phyloP scores from a whole-genome alignment of 352 stramenopile species.

The Phytophthora brassicae region DNA sequence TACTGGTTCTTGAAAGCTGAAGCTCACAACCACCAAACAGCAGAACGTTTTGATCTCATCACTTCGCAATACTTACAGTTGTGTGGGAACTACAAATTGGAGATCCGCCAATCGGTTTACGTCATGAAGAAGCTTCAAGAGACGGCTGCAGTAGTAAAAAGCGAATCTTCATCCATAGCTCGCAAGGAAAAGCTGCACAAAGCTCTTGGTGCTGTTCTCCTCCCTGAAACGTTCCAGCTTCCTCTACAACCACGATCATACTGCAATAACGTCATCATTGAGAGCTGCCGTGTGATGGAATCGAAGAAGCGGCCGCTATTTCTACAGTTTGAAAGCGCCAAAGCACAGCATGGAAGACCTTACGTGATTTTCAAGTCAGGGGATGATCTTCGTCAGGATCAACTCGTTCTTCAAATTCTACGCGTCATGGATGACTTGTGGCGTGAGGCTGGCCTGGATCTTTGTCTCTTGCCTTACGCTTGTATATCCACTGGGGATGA shows the following conservation, averaged over 20 bases:
- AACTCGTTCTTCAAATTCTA: constrained; percentile 92
- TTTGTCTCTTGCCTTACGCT: constrained; percentile 85
- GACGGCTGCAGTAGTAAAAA: constrained; percentile 71
- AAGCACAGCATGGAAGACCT: constrained; percentile 54
- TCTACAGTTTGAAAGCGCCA: constrained; percentile 81
- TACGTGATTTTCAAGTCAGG: constrained; percentile 93
- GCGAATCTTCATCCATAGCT: constrained; percentile 36
- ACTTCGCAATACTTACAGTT: constrained; percentile 84
- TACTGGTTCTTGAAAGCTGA: constrained; percentile 87
- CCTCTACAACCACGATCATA: constrained; percentile 85
- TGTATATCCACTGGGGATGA: constrained; percentile 88
- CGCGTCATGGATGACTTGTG: constrained; percentile 92
- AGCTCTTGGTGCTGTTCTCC: constrained; percentile 47
- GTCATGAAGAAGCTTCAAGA: constrained; percentile 91
- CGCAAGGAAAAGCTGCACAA: constrained; percentile 59
- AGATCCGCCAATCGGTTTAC: constrained; percentile 90
- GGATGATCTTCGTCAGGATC: constrained; percentile 93
- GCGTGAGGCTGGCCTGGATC: constrained; percentile 79
- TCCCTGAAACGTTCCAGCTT: constrained; percentile 89
- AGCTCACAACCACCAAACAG: constrained; percentile 56
- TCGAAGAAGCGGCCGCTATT: constrained; percentile 93
- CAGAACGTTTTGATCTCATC: constrained; percentile 68
- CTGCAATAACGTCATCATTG: constrained; percentile 72
- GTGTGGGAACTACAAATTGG: constrained; percentile 86
- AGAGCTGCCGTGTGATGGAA: constrained; percentile 92